Percentiles rank a stretch among this genome's conserved stretches.
Evolutionary conservation across 495 filamentous ascomycete genomes (phyloP).

Genomic region (Ascobolus immersus): DNA sequence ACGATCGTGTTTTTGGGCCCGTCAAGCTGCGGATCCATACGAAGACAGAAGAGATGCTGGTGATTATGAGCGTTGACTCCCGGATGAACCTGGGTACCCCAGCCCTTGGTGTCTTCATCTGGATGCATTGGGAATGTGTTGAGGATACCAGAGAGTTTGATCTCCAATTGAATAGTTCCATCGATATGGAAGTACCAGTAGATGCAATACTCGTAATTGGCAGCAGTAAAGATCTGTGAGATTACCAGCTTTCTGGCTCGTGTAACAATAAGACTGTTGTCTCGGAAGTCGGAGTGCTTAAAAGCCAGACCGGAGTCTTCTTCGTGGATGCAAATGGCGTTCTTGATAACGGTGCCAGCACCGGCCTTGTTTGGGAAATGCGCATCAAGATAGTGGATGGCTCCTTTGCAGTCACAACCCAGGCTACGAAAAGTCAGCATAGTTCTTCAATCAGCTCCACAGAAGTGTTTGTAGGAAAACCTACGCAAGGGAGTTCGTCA

Average conservation of each 20-base stretch:
- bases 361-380: conserved; percentile 66
- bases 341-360: conserved; percentile 55
- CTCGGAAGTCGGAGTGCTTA: conserved; percentile 91
- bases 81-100: conserved; percentile 83
- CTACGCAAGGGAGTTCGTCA: conserved; percentile 63
- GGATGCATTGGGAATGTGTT: conserved; percentile 75
- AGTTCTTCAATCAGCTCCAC: background rate
- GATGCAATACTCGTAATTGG: conserved; percentile 92
- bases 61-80: conserved; percentile 72
- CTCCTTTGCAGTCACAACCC: conserved; percentile 87
- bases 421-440: conserved; percentile 17
- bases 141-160: conserved; percentile 84
- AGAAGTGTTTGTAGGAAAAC: background rate
- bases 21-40: conserved; percentile 73
- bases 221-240: conserved; percentile 84
- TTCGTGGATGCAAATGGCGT: conserved; percentile 92
- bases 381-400: conserved; percentile 71
- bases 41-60: conserved; percentile 86
- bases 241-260: conserved; percentile 69
- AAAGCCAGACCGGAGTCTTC: conserved; percentile 84
- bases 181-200: conserved; percentile 92
- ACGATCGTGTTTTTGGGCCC: conserved; percentile 68
- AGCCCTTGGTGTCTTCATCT: conserved; percentile 64
- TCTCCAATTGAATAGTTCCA: conserved; percentile 77
- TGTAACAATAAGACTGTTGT: conserved; percentile 65